Evolutionary conservation across 805 yeast species (phyloP), one percentile per base, ranked within the genome.

Genomic region (Teunomyces kruisii): DNA sequence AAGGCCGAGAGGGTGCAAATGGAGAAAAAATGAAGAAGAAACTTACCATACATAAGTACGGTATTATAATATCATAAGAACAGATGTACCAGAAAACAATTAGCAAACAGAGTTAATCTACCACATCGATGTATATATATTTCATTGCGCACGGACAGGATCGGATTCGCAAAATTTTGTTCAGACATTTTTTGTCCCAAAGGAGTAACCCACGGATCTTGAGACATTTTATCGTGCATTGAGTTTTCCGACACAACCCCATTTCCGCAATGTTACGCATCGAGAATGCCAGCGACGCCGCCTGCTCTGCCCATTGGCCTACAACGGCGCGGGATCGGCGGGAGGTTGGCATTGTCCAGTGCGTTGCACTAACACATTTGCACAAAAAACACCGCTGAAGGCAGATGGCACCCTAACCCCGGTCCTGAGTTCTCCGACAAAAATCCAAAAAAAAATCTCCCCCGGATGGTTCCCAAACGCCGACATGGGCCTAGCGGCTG

Each of bases 11-110:
- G 22, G 32, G n/a, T 7, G 19, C 29, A 4, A 24, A 5, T n/a
- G 22, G 24, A 6, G 15, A 4, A 32, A 17, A 17, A 12, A 16
- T 32, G 4, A n/a, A 7, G 17, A 9, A n/a, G 3, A 15, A 4
- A 38, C 40, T 38, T 39, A 39, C 41, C 15, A 29, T 39, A 35
- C 38, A 35, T 35, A 32, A 32, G 26, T 10, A 32, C n/a, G n/a
- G n/a, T 4, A 32, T 17, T 17, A 16, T 10, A 16, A 17, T 9
- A 17, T 13, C 36, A 32, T 32, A 32, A 6, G 36, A 32, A 9
- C 36, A 12, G 36, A 13, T 32, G 22, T 17, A 32, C 36, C 22
- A 17, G 12, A n/a, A 17, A 32, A 17, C 36, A 32, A 32, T 32
- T 32, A 15, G 16, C 36, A 32, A 12, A n/a, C 9, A 22, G 22